A percentile compares a stretch with the other conserved stretches of the same genome.
These are phyloP conservation scores for Ophiostoma sp. DNA, from an alignment of 2,329 filamentous ascomycete genomes.

Conservation along the genomic window DNA sequence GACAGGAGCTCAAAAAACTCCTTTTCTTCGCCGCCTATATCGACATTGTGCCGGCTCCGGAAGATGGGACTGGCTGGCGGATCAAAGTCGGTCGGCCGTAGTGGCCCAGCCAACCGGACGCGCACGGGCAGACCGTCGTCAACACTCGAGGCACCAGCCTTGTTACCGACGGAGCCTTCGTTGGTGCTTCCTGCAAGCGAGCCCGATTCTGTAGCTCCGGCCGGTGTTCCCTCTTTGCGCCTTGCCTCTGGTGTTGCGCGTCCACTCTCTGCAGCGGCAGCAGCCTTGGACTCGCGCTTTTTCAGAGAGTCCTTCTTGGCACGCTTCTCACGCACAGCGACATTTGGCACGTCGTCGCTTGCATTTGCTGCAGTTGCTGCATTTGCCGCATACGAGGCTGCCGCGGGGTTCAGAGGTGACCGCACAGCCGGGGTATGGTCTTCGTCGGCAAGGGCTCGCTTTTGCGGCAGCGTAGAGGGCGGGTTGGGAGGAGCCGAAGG, in stretches of 20 bases:
- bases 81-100: conserved; percentile 58
- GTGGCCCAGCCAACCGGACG: conserved; percentile 56
- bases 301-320: conserved; percentile 62
- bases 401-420: conserved; percentile 67
- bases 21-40: conserved; percentile 44
- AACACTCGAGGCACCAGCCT: conserved; percentile 23
- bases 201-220: background rate
- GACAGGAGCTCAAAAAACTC: conserved; percentile 59
- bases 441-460: conserved; percentile 58
- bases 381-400: conserved; percentile 23
- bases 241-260: conserved; percentile 55
- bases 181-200: conserved; percentile 6
- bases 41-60: conserved; percentile 49
- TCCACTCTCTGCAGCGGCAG: conserved; percentile 27
- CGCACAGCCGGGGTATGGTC: conserved; percentile 65
- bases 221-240: conserved; percentile 20
- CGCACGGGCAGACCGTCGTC: conserved; percentile 49
- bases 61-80: conserved; percentile 53
- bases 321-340: conserved; percentile 45
- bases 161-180: background rate
- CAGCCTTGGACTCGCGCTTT: conserved; percentile 60
- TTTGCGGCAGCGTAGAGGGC: conserved; percentile 49
- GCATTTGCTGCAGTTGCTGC: no score
- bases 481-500: conserved; percentile 18
- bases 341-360: conserved; percentile 30